phyloP scores from a whole-genome alignment of 768 basidiomycete species.

The Cytidiella melzeri region DNA sequence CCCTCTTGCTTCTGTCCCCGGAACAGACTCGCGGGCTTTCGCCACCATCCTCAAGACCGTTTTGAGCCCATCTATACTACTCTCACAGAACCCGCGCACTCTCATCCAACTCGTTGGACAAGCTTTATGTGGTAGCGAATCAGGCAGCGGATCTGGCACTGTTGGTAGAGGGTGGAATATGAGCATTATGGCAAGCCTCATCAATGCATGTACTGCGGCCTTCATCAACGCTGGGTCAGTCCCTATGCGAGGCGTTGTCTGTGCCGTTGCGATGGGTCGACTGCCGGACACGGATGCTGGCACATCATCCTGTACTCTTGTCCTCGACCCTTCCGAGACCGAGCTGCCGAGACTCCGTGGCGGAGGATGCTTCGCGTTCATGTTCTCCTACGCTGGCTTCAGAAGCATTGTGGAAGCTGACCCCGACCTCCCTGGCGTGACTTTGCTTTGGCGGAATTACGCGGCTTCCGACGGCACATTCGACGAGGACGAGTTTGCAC shows the following conservation, averaged over 20 bases:
- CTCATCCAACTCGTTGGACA: slow-evolving; percentile 78
- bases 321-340: slow-evolving; percentile 48
- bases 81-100: slow-evolving; percentile 62
- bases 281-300: slow-evolving; percentile 12
- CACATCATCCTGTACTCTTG: slow-evolving; percentile 22
- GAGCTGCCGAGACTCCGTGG: slow-evolving; percentile 33
- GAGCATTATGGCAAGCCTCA: slow-evolving; percentile 51
- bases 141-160: slow-evolving; percentile 19
- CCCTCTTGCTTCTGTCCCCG: slow-evolving; percentile 63
- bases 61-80: slow-evolving; percentile 57
- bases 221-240: slow-evolving; percentile 65
- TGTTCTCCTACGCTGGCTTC: slow-evolving; percentile 33
- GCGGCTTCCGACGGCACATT: slow-evolving; percentile 29
- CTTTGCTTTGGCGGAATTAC: slow-evolving; percentile 53
- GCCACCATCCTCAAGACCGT: slow-evolving; percentile 48
- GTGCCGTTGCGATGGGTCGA: slow-evolving; percentile 56
- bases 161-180: slow-evolving; percentile 28
- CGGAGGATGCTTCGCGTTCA: slow-evolving; percentile 67
- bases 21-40: slow-evolving; percentile 60
- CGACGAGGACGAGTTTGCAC: slow-evolving; percentile 34
- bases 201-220: slow-evolving; percentile 67
- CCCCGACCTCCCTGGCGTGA: slow-evolving; percentile 9
- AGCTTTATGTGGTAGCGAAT: slow-evolving; percentile 33
- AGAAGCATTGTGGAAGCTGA: slow-evolving; percentile 17
- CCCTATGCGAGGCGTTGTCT: slow-evolving; percentile 69